Evolutionary conservation across 495 filamentous ascomycete genomes (phyloP).

Genomic region (Neurospora sp.): DNA sequence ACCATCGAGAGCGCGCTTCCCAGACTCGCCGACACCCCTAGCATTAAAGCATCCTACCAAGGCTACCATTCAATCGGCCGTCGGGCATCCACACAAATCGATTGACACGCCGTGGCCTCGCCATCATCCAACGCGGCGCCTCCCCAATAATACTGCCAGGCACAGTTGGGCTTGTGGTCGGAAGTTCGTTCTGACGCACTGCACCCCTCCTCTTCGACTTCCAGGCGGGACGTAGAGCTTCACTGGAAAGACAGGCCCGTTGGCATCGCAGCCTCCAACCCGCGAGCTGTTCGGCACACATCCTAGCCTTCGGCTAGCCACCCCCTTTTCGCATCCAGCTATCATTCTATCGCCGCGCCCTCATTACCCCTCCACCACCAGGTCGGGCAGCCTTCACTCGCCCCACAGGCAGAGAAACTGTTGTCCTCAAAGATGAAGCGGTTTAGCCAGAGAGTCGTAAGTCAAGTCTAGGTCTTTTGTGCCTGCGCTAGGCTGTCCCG

Average conservation of each 20-base stretch:
- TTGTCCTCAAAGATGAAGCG: slow-evolving; percentile 75
- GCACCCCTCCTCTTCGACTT: neutral
- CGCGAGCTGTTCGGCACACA: neutral
- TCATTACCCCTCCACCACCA: slow-evolving; percentile 14
- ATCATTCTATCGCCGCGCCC: neutral
- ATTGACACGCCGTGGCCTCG: neutral
- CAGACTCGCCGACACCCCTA: neutral
- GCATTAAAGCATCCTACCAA: neutral
- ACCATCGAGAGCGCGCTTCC: neutral
- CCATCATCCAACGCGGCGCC: neutral
- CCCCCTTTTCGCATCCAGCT: neutral
- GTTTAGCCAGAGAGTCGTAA: slow-evolving; percentile 95
- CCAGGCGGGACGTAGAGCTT: neutral
- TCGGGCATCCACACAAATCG: neutral
- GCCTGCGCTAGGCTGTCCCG: slow-evolving; percentile 9
- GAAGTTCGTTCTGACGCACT: neutral
- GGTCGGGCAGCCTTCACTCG: slow-evolving; percentile 25
- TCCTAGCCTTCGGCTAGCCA: neutral
- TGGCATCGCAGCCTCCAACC: neutral
- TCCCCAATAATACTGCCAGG: neutral
- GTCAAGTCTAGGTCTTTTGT: slow-evolving; percentile 31
- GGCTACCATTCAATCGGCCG: neutral
- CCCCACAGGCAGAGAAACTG: slow-evolving; percentile 28
- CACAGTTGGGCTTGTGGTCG: neutral
- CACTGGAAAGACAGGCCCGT: neutral